A percentile compares a stretch with the other conserved stretches of the same genome.
Evolutionary conservation across 345 rosid species (phyloP).

Genomic region (Salix exigua): DNA sequence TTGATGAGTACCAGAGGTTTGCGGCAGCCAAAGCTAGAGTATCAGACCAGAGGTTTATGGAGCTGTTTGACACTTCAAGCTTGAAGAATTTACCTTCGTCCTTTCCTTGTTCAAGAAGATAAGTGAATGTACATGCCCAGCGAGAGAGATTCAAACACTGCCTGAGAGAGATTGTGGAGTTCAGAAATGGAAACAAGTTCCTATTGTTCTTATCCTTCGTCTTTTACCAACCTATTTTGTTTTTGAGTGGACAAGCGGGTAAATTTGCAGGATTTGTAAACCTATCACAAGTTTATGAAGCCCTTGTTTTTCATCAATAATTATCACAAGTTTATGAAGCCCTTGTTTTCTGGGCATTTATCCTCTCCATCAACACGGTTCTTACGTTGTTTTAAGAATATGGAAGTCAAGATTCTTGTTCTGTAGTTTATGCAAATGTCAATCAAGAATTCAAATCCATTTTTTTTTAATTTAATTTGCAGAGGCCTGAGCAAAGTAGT

Average conservation of each 20-base stretch:
- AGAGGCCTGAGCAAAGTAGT: background rate
- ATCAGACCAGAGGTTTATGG: slow-evolving; percentile 70
- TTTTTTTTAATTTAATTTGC: background rate
- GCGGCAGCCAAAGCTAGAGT: slow-evolving; percentile 65
- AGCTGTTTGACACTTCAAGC: slow-evolving; percentile 55
- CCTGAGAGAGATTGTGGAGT: background rate
- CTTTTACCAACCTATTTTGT: background rate
- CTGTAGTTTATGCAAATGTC: background rate
- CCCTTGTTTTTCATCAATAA: too few species aligned
- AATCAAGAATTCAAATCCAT: background rate
- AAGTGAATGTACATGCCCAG: background rate
- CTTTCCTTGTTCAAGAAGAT: slow-evolving; percentile 42
- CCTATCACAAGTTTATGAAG: too few species aligned
- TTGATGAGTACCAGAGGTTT: slow-evolving; percentile 73
- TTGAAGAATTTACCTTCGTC: slow-evolving; percentile 43
- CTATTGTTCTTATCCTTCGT: background rate
- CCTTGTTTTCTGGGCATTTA: too few species aligned
- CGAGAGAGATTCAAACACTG: background rate
- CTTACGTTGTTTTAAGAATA: too few species aligned
- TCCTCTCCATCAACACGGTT: too few species aligned
- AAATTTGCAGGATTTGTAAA: too few species aligned
- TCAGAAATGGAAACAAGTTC: background rate
- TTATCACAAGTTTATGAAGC: too few species aligned
- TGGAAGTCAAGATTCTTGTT: background rate
- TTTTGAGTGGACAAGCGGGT: too few species aligned